phyloP scores from a whole-genome alignment of 2,329 filamentous ascomycete species.

The Setomelanomma holmii region DNA sequence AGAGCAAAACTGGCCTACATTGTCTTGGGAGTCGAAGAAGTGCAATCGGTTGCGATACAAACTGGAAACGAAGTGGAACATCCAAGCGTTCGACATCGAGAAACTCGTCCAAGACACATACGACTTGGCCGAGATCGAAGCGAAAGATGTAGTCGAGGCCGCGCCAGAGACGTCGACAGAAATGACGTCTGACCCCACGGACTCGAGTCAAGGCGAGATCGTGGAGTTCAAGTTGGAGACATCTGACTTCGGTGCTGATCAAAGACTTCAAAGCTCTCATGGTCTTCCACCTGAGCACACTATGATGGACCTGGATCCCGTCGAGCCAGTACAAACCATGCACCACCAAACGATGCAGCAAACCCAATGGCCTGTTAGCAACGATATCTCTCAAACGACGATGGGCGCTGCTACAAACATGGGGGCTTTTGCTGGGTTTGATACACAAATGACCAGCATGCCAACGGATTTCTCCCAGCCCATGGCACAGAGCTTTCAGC shows the following conservation, averaged over 20 bases:
- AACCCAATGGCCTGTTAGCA: conserved; percentile 44
- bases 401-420: conserved; percentile 38
- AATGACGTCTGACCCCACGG: conserved; percentile 26
- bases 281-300: conserved; percentile 36
- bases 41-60: conserved; percentile 69
- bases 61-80: conserved; percentile 69
- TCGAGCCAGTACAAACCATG: conserved; percentile 40
- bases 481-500: conserved; percentile 40
- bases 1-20: conserved; percentile 53
- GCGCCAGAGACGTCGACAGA: conserved; percentile 32
- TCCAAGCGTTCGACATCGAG: conserved; percentile 60
- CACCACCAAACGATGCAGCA: conserved; percentile 39
- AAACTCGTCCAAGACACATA: conserved; percentile 66
- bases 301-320: conserved; percentile 47
- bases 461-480: conserved; percentile 41
- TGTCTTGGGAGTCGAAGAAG: conserved; percentile 69
- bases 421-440: conserved; percentile 38
- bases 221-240: conserved; percentile 47
- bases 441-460: conserved; percentile 39
- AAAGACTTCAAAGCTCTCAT: conserved; percentile 39
- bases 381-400: conserved; percentile 38
- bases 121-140: conserved; percentile 55
- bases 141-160: conserved; percentile 34
- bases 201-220: conserved; percentile 38
- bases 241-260: conserved; percentile 37